A percentile compares a stretch with the other conserved stretches of the same genome.
Evolutionary conservation across 208 protist genomes (phyloP).

Genomic region (Acanthamoeba culbertsoni): DNA sequence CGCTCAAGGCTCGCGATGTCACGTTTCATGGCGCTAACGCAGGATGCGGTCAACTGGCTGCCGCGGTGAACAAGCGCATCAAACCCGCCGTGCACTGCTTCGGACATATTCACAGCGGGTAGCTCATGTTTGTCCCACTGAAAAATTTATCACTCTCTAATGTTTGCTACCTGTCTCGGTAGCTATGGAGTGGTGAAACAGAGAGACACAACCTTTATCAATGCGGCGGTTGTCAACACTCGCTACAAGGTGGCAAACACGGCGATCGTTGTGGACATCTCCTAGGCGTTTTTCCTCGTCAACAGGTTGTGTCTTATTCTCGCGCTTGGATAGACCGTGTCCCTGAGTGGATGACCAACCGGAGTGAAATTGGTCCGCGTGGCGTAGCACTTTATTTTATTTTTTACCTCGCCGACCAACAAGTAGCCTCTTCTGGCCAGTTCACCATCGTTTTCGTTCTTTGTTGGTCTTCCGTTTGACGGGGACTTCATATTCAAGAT

Average conservation of each 20-base stretch:
- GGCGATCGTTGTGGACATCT: constrained; percentile 13
- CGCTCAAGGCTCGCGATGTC: neutral
- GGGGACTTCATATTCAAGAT: neutral
- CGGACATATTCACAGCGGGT: constrained; percentile 49
- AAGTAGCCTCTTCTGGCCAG: too few relatives aligned
- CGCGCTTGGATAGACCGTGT: neutral
- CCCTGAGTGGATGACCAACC: too few relatives aligned
- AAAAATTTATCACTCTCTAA: too few relatives aligned
- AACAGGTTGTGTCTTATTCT: neutral
- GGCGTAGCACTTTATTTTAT: too few relatives aligned
- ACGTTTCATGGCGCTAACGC: neutral
- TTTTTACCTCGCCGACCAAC: too few relatives aligned
- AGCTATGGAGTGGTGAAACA: constrained; percentile 24
- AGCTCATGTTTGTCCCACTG: neutral
- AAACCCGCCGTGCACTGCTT: constrained; percentile 51
- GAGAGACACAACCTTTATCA: constrained; percentile 12
- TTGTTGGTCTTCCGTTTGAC: neutral
- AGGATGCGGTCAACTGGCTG: neutral
- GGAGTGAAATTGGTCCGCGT: too few relatives aligned
- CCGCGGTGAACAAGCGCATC: neutral
- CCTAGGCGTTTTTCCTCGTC: too few relatives aligned
- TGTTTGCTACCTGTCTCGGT: neutral
- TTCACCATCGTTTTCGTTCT: neutral
- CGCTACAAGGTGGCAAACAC: constrained; percentile 28
- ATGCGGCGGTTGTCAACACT: constrained; percentile 39